phyloP scores from a whole-genome alignment of 192 early-diverging fungal genomes.

The Coemansia umbellata region DNA sequence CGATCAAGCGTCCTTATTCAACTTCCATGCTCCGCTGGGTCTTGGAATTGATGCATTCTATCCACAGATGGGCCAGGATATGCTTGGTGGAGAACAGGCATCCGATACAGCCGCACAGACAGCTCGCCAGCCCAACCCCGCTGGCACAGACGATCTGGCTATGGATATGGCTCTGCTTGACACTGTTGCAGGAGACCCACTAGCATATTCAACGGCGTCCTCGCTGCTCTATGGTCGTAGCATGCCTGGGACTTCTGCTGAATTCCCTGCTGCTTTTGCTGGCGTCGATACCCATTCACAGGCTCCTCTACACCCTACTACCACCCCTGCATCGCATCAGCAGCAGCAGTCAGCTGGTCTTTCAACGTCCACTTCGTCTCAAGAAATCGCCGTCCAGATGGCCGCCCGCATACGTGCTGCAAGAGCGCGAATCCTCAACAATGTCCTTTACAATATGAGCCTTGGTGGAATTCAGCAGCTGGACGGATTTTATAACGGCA shows the following conservation, averaged over 20 bases:
- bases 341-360: too few species aligned
- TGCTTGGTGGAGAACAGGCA: slow-evolving; percentile 7
- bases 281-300: background rate
- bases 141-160: background rate
- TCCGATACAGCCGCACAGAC: background rate
- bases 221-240: slow-evolving; percentile 9
- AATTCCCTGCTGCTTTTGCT: background rate
- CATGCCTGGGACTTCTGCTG: background rate
- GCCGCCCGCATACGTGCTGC: slow-evolving; percentile 8
- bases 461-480: slow-evolving; percentile 43
- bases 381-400: background rate
- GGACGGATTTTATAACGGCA: slow-evolving; percentile 31
- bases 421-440: slow-evolving; percentile 21
- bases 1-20: slow-evolving; percentile 48
- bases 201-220: background rate
- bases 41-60: slow-evolving; percentile 24
- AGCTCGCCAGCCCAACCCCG: background rate
- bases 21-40: slow-evolving; percentile 43
- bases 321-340: background rate
- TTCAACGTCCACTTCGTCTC: background rate
- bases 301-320: background rate
- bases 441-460: slow-evolving; percentile 36
- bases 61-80: background rate
- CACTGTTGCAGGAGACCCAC: slow-evolving; percentile 2
- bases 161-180: slow-evolving; percentile 12